Base-by-base conservation (phyloP, 805 yeast species). In the Candida palmyrensis region DNA sequence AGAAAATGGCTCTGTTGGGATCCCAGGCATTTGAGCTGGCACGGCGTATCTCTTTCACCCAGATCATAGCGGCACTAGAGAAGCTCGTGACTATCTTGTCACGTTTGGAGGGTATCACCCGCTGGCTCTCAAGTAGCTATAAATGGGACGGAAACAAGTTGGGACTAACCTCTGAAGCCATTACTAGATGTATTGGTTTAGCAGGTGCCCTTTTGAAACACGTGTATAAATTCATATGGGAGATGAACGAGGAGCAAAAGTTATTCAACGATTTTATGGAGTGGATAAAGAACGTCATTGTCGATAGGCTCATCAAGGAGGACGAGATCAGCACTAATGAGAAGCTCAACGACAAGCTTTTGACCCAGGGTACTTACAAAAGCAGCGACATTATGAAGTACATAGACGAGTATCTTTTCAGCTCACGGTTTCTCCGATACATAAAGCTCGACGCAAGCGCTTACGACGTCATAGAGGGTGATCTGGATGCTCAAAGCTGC, bases 31-130 rank as follows among this genome's bases (percentile, higher is more conserved):
- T 72, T 45, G 81, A 78, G 27, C 57, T 58, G 28, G 54, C 71
- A 1, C 56, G 77, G 34, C 70, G 74, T 35, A 51, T 61, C 0
- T 42, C 75, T 1, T 71, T 73, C 35, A 61, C 73, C 26, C 68
- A 71, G 25, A 38, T 79, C 14, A 59, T 79, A 6, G 77, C 82
- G 3, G 66, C 78, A 0, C 49, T 71, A 16, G 87, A 82, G 38
- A 68, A 79, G 35, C 42, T 77, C 20, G 53, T 81, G 2, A 49
- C 77, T 0, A 47, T 71, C 11, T 42, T 77, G 2, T 57, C 58
- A n/a, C 57, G 62, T 4, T 41, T 78, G 10, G 54, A 53, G 23
- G 68, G 77, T 3, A 32, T 64, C 3, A 38, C 66, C 1, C 51
- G 52, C 33, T 70, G 74, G 73, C 43, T 51, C 9, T 39, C 39